phyloP scores from a whole-genome alignment of 2,329 filamentous ascomycete genomes.

The Colletotrichum aenigma region DNA sequence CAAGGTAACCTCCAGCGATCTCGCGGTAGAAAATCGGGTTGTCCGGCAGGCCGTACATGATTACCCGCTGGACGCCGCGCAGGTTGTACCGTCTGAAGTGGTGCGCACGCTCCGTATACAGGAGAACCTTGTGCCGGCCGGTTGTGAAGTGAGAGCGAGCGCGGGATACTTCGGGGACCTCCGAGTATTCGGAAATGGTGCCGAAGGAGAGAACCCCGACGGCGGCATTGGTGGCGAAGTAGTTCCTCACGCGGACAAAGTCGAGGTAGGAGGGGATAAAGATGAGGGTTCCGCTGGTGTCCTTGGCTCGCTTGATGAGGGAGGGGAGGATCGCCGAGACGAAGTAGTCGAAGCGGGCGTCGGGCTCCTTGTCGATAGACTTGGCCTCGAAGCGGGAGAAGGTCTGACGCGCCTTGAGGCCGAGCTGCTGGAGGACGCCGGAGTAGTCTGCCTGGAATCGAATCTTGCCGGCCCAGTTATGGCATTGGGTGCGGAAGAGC shows the following conservation, averaged over 20 bases:
- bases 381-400: conserved; percentile 84
- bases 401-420: conserved; percentile 78
- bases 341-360: conserved; percentile 91
- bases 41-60: conserved; percentile 90
- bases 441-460: conserved; percentile 74
- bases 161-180: conserved; percentile 77
- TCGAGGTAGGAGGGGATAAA: conserved; percentile 95
- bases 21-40: conserved; percentile 84
- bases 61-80: conserved; percentile 79
- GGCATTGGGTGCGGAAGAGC: conserved; percentile 76
- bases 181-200: conserved; percentile 86
- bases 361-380: conserved; percentile 77
- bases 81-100: conserved; percentile 92
- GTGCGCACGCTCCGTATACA: conserved; percentile 96
- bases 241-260: conserved; percentile 91
- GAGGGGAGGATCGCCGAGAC: conserved; percentile 78
- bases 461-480: conserved; percentile 80
- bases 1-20: conserved; percentile 72
- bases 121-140: conserved; percentile 79
- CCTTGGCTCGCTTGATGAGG: conserved; percentile 71
- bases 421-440: conserved; percentile 75
- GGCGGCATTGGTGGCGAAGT: conserved; percentile 75
- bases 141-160: conserved; percentile 86
- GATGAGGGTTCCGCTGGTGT: conserved; percentile 74
- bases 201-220: conserved; percentile 70